A percentile compares a stretch with the other conserved stretches of the same genome.
Conservation (phyloP, 768 basidiomycete genomes). For the Gymnopilus junonius region DNA sequence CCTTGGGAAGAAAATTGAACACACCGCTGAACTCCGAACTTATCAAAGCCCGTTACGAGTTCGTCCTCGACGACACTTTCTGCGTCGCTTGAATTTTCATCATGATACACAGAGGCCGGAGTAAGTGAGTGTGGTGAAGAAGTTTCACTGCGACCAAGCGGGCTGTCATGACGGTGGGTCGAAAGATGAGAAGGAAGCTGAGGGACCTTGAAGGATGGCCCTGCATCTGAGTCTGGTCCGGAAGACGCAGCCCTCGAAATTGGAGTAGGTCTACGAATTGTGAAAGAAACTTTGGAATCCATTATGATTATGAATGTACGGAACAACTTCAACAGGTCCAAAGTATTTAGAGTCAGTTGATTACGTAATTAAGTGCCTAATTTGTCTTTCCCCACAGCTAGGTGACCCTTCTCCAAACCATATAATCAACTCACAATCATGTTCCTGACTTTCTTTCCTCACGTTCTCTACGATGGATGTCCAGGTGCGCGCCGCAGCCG, state of each 20-base stretch:
- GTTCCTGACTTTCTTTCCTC: constrained; percentile 5
- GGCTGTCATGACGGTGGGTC: constrained; percentile 48
- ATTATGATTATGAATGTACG: constrained; percentile 16
- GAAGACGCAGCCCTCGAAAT: constrained; percentile 64
- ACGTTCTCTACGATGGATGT: background rate
- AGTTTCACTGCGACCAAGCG: constrained; percentile 52
- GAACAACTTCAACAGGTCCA: background rate
- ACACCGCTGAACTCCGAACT: constrained; percentile 85
- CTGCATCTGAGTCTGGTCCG: constrained; percentile 64
- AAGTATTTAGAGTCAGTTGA: background rate
- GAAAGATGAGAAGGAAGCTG: constrained; percentile 63
- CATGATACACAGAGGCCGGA: constrained; percentile 26
- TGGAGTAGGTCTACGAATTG: constrained; percentile 79
- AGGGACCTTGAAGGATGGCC: constrained; percentile 57
- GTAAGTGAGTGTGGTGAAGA: constrained; percentile 37
- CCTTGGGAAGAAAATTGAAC: constrained; percentile 40
- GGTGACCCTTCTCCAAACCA: background rate
- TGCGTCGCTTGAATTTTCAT: constrained; percentile 61
- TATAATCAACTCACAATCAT: background rate
- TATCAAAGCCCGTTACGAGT: constrained; percentile 73
- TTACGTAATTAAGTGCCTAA: constrained; percentile 5
- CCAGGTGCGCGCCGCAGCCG: background rate
- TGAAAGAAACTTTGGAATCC: constrained; percentile 73
- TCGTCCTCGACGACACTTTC: constrained; percentile 63
- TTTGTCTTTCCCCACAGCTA: background rate